Evolutionary conservation across 1,139 yeast genomes (phyloP).

Genomic region (Yamadazyma dushanensis): DNA sequence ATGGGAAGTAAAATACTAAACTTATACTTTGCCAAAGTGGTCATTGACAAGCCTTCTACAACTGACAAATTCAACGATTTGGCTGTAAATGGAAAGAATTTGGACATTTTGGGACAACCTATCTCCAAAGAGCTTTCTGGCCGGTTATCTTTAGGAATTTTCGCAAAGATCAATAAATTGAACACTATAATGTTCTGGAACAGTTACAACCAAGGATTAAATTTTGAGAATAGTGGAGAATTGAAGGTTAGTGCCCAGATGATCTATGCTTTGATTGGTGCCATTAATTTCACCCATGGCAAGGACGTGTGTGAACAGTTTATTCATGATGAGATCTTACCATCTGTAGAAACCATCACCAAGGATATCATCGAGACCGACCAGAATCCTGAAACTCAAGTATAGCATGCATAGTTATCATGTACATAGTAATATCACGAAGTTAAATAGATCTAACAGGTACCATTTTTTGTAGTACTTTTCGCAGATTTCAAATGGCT

Average conservation of each 20-base stretch:
- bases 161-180: conserved; percentile 50
- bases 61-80: conserved; percentile 23
- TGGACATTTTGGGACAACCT: conserved; percentile 63
- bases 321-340: conserved; percentile 42
- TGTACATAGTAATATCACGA: conserved; percentile 3
- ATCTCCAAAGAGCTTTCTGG: conserved; percentile 53
- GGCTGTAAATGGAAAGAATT: conserved; percentile 55
- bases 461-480: no score
- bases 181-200: conserved; percentile 73
- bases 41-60: conserved; percentile 29
- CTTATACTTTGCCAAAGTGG: conserved; percentile 55
- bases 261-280: conserved; percentile 78
- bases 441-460: no score
- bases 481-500: no score
- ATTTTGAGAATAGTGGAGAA: conserved; percentile 57
- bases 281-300: conserved; percentile 72
- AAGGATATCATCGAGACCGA: conserved; percentile 14
- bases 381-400: neutral
- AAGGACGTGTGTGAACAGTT: conserved; percentile 55
- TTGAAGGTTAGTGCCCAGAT: conserved; percentile 62
- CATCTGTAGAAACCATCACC: conserved; percentile 15
- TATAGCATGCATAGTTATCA: conserved; percentile 2
- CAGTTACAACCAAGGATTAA: conserved; percentile 53
- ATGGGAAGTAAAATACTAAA: conserved; percentile 77
- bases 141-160: conserved; percentile 50